These are phyloP conservation scores for Fragaria iinumae DNA, from an alignment of 306 rosid species.

Conservation along the genomic window DNA sequence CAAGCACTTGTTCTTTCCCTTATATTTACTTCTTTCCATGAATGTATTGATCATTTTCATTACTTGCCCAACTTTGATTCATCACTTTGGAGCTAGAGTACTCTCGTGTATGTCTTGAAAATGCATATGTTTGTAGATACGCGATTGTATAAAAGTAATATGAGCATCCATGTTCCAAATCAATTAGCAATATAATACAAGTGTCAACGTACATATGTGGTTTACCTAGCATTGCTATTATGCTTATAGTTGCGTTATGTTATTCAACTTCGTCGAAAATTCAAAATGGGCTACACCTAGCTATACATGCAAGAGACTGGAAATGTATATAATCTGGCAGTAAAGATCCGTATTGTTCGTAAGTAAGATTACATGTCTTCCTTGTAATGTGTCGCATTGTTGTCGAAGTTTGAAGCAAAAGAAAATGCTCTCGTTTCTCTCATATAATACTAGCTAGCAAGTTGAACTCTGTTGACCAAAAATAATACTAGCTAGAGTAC, in stretches of 20 bases:
- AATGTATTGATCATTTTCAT: not conserved
- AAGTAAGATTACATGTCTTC: not conserved
- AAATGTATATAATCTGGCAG: not conserved
- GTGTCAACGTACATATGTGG: too few relatives aligned
- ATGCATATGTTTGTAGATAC: not conserved
- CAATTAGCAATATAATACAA: too few relatives aligned
- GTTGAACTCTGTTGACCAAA: slow-evolving; percentile 4
- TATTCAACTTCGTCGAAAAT: not conserved
- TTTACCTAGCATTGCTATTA: too few relatives aligned
- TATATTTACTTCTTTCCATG: not conserved
- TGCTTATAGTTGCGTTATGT: too few relatives aligned
- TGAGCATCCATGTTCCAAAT: not conserved
- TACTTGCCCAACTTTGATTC: not conserved
- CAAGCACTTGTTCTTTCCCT: not conserved
- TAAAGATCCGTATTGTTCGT: not conserved
- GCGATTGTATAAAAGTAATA: not conserved
- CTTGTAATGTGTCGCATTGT: not conserved
- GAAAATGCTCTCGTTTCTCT: not conserved
- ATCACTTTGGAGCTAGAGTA: not conserved
- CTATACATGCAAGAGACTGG: not conserved
- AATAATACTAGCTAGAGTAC: not conserved
- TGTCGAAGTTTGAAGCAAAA: not conserved
- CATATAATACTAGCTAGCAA: not conserved
- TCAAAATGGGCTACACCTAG: too few relatives aligned
- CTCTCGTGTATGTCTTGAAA: not conserved